phyloP scores from a whole-genome alignment of 306 rosid species.

The Glycyrrhiza uralensis region DNA sequence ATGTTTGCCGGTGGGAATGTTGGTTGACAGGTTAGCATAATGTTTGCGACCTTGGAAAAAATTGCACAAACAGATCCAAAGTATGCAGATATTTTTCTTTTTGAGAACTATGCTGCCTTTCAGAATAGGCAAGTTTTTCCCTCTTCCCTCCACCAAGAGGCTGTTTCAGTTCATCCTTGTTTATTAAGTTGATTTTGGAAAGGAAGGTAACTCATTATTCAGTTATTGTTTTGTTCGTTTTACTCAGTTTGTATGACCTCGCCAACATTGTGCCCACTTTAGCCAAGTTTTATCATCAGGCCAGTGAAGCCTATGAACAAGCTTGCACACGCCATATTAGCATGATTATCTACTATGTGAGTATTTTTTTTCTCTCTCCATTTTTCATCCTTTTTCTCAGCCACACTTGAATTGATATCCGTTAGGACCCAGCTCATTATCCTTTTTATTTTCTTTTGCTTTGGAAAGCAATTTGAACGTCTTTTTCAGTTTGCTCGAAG shows the following conservation, averaged over 20 bases:
- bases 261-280: conserved; percentile 97
- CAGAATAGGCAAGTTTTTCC: conserved; percentile 74
- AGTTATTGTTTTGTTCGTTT: conserved; percentile 9
- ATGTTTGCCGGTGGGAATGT: conserved; percentile 20
- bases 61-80: conserved; percentile 93
- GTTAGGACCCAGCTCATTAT: conserved; percentile 5
- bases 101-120: conserved; percentile 97
- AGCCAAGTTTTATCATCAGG: conserved; percentile 98
- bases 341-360: conserved; percentile 74
- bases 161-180: neutral
- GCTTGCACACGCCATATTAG: conserved; percentile 95
- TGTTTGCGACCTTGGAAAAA: conserved; percentile 96
- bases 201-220: conserved; percentile 16
- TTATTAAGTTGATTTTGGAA: conserved; percentile 13
- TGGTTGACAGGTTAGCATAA: conserved; percentile 78
- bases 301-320: conserved; percentile 98
- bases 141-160: conserved; percentile 1
- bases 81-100: conserved; percentile 79
- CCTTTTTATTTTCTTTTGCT: conserved; percentile 22
- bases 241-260: conserved; percentile 84
- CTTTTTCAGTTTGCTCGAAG: conserved; percentile 83
- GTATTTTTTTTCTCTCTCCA: conserved; percentile 22
- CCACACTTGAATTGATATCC: neutral
- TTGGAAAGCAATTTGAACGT: conserved; percentile 86
- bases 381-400: neutral